Evolutionary conservation across 176 grass and related monocot species (phyloP).

Genomic region (Puya raimondii): DNA sequence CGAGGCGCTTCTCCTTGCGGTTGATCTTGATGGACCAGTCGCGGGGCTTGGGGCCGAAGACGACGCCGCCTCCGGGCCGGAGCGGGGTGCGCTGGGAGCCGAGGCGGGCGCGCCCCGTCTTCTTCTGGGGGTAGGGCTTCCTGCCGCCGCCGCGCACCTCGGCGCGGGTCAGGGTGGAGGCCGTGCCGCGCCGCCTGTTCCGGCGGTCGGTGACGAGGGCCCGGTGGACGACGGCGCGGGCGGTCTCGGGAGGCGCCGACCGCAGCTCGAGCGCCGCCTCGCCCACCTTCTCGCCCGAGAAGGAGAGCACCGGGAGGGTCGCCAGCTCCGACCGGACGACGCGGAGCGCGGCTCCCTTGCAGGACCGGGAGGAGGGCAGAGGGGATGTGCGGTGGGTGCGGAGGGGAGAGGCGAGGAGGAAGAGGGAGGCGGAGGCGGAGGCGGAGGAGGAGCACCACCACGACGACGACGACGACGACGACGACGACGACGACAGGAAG

Average conservation of each 20-base stretch:
- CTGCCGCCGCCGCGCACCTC: conserved; percentile 73
- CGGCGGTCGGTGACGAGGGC: conserved; percentile 81
- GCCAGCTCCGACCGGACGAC: conserved; percentile 51
- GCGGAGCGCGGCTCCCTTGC: conserved; percentile 23
- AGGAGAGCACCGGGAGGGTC: conserved; percentile 73
- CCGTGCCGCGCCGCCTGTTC: conserved; percentile 86
- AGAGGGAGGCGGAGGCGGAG: conserved; percentile 26
- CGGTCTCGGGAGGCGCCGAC: conserved; percentile 58
- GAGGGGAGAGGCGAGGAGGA: conserved; percentile 23
- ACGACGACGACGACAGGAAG: not conserved
- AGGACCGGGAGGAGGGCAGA: not conserved
- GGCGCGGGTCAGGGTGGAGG: conserved; percentile 82
- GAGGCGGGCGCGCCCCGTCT: conserved; percentile 70
- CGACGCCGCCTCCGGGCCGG: conserved; percentile 81
- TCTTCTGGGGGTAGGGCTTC: conserved; percentile 95
- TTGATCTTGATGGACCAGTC: conserved; percentile 99
- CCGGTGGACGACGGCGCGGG: conserved; percentile 83
- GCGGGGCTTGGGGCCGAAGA: conserved; percentile 90
- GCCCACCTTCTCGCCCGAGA: conserved; percentile 66
- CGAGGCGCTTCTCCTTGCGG: conserved; percentile 96
- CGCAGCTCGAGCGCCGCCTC: conserved; percentile 57
- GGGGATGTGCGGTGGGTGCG: conserved; percentile 14
- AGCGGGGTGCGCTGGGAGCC: conserved; percentile 80
- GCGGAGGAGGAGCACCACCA: not conserved
- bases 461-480: conserved; percentile 10